These are phyloP conservation scores for Colletotrichum ledebouriae DNA, from an alignment of 2,329 filamentous ascomycete genomes.

Conservation along the genomic window DNA sequence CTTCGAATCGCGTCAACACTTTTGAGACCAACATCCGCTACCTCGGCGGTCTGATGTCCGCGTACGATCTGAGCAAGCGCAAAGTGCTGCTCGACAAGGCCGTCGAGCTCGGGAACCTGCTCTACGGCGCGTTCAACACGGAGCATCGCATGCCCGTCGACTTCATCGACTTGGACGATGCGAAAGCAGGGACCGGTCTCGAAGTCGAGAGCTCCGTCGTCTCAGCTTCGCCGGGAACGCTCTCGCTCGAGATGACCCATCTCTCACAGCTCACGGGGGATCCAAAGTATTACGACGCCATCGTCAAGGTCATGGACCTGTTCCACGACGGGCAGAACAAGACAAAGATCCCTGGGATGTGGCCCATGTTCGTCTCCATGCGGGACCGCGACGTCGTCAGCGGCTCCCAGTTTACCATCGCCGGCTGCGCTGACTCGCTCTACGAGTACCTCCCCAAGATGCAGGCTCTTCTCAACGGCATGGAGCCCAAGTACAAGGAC, in stretches of 20 bases:
- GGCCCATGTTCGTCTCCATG: constrained; percentile 76
- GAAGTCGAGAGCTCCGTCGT: constrained; percentile 54
- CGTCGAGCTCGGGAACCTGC: constrained; percentile 71
- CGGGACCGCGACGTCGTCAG: constrained; percentile 59
- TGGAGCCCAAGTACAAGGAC: constrained; percentile 65
- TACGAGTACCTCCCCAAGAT: constrained; percentile 59
- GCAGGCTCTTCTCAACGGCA: constrained; percentile 70
- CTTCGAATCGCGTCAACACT: constrained; percentile 61
- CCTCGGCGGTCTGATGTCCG: constrained; percentile 75
- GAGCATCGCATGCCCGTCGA: constrained; percentile 73
- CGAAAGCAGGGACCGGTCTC: constrained; percentile 53
- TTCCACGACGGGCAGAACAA: constrained; percentile 74
- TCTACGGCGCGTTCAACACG: constrained; percentile 77
- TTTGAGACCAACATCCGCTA: constrained; percentile 82
- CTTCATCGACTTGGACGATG: constrained; percentile 59
- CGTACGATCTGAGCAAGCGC: constrained; percentile 74
- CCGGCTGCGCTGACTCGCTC: constrained; percentile 57
- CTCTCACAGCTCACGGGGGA: constrained; percentile 81
- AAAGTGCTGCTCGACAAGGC: constrained; percentile 71
- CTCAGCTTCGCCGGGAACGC: constrained; percentile 68
- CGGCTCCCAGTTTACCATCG: constrained; percentile 52
- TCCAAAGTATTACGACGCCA: constrained; percentile 80
- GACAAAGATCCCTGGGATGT: constrained; percentile 79
- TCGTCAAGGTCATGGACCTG: constrained; percentile 75
- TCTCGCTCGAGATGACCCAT: constrained; percentile 80